Evolutionary conservation across 2,329 filamentous ascomycete species (phyloP).

Genomic region (Pseudogymnoascus sp.): DNA sequence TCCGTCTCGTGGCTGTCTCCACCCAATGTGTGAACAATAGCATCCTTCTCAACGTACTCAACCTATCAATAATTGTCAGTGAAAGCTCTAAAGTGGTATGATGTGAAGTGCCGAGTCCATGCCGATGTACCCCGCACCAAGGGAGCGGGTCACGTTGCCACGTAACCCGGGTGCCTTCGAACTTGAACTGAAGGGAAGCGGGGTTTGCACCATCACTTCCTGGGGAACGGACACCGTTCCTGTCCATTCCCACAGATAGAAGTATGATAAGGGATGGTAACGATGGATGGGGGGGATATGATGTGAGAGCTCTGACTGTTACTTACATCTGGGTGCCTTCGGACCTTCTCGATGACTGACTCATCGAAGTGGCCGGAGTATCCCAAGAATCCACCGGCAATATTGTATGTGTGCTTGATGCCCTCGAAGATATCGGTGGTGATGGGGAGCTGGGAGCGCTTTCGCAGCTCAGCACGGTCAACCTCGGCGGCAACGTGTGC

Average conservation of each 20-base stretch:
- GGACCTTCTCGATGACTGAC: constrained; percentile 84
- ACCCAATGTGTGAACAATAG: constrained; percentile 76
- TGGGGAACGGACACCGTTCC: background rate
- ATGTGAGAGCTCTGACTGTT: background rate
- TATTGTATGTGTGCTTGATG: constrained; percentile 94
- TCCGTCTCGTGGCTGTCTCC: constrained; percentile 55
- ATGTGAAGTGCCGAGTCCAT: background rate
- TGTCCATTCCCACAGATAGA: background rate
- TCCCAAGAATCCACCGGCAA: constrained; percentile 74
- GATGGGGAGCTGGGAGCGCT: constrained; percentile 71
- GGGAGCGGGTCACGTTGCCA: background rate
- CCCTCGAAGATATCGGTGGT: constrained; percentile 68
- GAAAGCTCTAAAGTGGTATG: background rate
- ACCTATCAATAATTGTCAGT: constrained; percentile 52
- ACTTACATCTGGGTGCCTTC: constrained; percentile 95
- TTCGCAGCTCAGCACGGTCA: constrained; percentile 78
- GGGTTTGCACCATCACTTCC: background rate
- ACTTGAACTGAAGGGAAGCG: background rate
- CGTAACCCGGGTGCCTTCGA: constrained; percentile 1
- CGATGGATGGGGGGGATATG: background rate
- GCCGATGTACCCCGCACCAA: constrained; percentile 1
- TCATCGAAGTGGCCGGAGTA: constrained; percentile 97
- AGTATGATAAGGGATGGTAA: background rate
- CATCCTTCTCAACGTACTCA: constrained; percentile 93
- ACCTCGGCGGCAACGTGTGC: constrained; percentile 66